Conservation (phyloP, 306 rosid species). For the Notholithocarpus densiflorus region DNA sequence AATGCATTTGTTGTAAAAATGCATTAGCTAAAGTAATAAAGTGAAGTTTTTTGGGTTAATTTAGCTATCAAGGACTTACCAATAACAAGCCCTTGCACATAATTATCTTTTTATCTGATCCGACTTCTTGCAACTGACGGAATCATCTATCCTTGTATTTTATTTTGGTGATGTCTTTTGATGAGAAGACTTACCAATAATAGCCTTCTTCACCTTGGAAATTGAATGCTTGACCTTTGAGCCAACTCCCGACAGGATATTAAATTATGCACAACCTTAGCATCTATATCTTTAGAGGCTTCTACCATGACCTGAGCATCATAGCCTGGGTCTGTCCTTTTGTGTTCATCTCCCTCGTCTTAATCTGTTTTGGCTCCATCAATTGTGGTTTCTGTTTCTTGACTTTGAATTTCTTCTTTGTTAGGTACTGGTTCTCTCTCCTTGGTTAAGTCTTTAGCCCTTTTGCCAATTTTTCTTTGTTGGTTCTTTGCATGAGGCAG, state of each 20-base stretch:
- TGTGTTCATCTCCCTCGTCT: slow-evolving; percentile 18
- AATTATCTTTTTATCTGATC: neutral
- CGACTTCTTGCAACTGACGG: slow-evolving; percentile 11
- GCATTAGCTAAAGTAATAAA: too few species aligned
- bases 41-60: too few species aligned
- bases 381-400: slow-evolving; percentile 18
- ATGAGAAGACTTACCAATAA: slow-evolving; percentile 59
- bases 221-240: slow-evolving; percentile 72
- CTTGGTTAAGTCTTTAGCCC: slow-evolving; percentile 4
- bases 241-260: slow-evolving; percentile 61
- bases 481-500: slow-evolving; percentile 16
- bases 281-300: slow-evolving; percentile 35
- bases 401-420: slow-evolving; percentile 21
- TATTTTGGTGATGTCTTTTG: slow-evolving; percentile 41
- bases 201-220: slow-evolving; percentile 70
- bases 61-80: neutral
- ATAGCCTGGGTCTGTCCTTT: slow-evolving; percentile 1
- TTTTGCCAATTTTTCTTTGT: slow-evolving; percentile 1
- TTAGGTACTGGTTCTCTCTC: slow-evolving; percentile 6
- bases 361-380: slow-evolving; percentile 22
- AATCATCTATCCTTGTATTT: neutral
- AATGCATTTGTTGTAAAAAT: too few species aligned
- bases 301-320: slow-evolving; percentile 35
- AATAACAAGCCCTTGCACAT: neutral
- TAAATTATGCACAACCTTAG: slow-evolving; percentile 43